Evolutionary conservation across 2,329 filamentous ascomycete species (phyloP), one percentile per base, ranked within the genome.

Genomic region (Aspergillus hiratsukae): DNA sequence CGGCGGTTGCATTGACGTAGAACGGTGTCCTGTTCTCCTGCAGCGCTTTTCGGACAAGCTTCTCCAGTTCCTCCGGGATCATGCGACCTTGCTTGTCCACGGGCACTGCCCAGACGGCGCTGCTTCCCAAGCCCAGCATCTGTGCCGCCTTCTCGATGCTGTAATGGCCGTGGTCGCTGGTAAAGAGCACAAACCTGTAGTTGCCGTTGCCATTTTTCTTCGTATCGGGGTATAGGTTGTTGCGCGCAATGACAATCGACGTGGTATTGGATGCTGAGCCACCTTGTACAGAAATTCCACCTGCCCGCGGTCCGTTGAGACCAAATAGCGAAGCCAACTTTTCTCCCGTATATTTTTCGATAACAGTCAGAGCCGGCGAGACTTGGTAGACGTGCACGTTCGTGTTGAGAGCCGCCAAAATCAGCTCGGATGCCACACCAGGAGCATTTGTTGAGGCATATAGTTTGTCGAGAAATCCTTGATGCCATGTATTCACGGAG

Each of bases 401-500:
- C 37, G 94, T 97, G 76, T 99, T 97, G 48, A 99, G 78, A 0
- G 89, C 83, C 0, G 90, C 87, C 27, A 97, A 83, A 8, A 97
- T 80, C 56, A 97, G 79, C 67, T 97, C 94, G 1, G 91, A 88
- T 17, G 88, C 86, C 0, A 97, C 82, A 19, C 93, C 93, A 8
- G 93, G 87, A 45, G 93, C 88, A 69, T 94, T 94, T 41, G 90
- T 95, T 61, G 87, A 88, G n/a, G 89, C 85, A 73, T 97, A 97
- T 19, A 97, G 80, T 77, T 99, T 97, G 76, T 97, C 92, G 68
- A 97, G 76, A 75, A 97, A 99, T 10, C 93, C 93, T 74, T 96
- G 92, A 68, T 96, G 89, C 90, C 92, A 97, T n/a, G 93, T 97
- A 76, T 99, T 99, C 69, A 97, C 93, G 68, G 89, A 94, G 74